Evolutionary conservation across 257 asterid genomes (phyloP).

Genomic region (Ophiorrhiza pumila): DNA sequence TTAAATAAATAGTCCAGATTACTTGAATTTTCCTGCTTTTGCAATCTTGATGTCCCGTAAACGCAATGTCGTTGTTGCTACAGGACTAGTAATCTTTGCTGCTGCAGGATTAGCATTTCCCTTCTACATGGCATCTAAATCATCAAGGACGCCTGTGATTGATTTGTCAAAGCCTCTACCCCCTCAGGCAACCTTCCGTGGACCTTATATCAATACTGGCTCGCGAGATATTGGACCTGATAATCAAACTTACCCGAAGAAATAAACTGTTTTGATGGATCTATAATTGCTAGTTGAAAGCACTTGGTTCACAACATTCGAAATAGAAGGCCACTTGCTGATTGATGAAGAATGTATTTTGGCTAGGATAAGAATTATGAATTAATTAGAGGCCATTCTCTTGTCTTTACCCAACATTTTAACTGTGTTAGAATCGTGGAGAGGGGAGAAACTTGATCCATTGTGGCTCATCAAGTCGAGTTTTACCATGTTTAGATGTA

Average conservation of each 20-base stretch:
- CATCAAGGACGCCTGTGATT: slow-evolving; percentile 68
- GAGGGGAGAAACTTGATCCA: not conserved
- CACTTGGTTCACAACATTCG: not conserved
- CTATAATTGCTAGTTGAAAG: not conserved
- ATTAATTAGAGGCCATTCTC: not conserved
- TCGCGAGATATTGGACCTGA: slow-evolving; percentile 96
- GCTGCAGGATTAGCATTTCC: slow-evolving; percentile 89
- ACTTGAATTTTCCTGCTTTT: slow-evolving; percentile 12
- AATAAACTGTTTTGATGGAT: slow-evolving; percentile 24
- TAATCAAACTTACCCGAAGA: slow-evolving; percentile 56
- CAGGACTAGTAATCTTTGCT: slow-evolving; percentile 76
- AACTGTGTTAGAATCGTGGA: not conserved
- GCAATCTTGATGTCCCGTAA: slow-evolving; percentile 58
- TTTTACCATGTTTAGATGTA: not conserved
- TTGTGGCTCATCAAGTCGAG: not conserved
- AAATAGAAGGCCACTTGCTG: not conserved
- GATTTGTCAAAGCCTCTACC: slow-evolving; percentile 94
- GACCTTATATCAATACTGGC: slow-evolving; percentile 93
- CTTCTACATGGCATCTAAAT: slow-evolving; percentile 85
- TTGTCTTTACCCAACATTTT: not conserved
- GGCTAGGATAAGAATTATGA: not conserved
- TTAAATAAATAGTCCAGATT: slow-evolving; percentile 16
- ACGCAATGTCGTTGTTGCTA: slow-evolving; percentile 71
- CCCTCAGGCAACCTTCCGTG: slow-evolving; percentile 94
- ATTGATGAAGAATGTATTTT: slow-evolving; percentile 1